Evolutionary conservation across 306 rosid genomes (phyloP), one percentile per base, ranked within the genome.

Genomic region (Quercus agrifolia): DNA sequence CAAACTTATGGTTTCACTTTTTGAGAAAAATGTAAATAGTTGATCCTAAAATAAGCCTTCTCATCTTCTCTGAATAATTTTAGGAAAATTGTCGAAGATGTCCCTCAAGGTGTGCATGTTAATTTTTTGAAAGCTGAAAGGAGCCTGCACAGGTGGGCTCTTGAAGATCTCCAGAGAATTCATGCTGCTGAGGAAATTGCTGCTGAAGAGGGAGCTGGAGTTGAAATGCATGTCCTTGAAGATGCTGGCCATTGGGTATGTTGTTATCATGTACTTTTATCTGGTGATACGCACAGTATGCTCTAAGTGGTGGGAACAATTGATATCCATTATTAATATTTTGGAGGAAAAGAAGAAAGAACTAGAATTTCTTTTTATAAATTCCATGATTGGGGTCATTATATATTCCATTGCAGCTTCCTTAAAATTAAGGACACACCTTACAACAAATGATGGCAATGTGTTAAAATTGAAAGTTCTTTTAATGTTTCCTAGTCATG

Each of bases 181-280:
- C 98, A 93, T 84, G 96, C 89, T 23, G 99, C 98, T 8, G 97
- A 93, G 87, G 96, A 95, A 82, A 74, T 91, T 78, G 98, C 97
- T 55, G 86, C 75, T 27, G 99, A 93, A 82, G 98, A 91, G 88
- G 99, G 96, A 73, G 99, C 94, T 59, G 99, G 99, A 56, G 99
- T 95, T 84, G 93, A 93, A 85, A 95, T 95, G 98, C 98, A 95
- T 55, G 99, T 95, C 77, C 98, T 95, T 79, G 97, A 95, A 82
- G 99, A 93, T 88, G 97, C 99, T 77, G 99, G 98, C 27, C 99
- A 95, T 71, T 95, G 99, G 99, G 96, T 95, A 90, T 59, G 86
- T 80, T 80, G 54, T 35, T 71, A 54, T 59, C 64, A 4, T 35
- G 28, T n/a, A 18, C 49, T 18, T 35, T 59, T 62, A 4, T 62